Evolutionary conservation across 2,329 filamentous ascomycete genomes (phyloP), one percentile per base, ranked within the genome.

Genomic region (Penicillium sp.): DNA sequence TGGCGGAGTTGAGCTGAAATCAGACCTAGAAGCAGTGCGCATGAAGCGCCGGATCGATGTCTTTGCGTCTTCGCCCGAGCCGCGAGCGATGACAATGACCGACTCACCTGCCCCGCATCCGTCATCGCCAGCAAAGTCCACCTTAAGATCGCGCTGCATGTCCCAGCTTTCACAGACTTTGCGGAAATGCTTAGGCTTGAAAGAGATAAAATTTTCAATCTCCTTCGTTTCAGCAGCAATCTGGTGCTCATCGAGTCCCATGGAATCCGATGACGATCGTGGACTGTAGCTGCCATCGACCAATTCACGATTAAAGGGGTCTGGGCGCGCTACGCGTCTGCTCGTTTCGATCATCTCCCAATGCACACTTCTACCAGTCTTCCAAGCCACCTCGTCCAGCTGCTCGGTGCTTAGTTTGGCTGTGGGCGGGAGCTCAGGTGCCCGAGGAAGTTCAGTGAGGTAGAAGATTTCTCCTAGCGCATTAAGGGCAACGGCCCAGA

Each of bases 401-500:
- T 88, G 81, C 35, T 87, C 69, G 1, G 69, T 56, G 35, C 56
- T 69, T n/a, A 70, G 57, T 79, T 67, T 81, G 6, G 61, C 53
- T 64, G 64, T 57, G 7, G 51, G 80, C 31, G 79, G 77, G 5
- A 78, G 64, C 8, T 82, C 78, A 19, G 82, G 77, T 35, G 80
- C 79, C 26, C 73, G 80, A 0, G 90, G 91, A 7, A 87, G 80
- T 46, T 90, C 86, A 1, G 84, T 88, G 1, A 97, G 78, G 64
- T 93, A 96, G 72, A 88, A 97, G 0, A 96, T 79, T 71, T 99
- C 94, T 1, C 94, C 94, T 9, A 99, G 79, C 0, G 94, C 93
- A 70, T 99, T 99, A 50, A 99, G 75, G n/a, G 86, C 90, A 40
- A 93, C 88, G n/a, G 90, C 91, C 91, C 91, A 97, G 12, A 94